Conservation (phyloP, 2,329 filamentous ascomycete species). For the Trichophyton rubrum region DNA sequence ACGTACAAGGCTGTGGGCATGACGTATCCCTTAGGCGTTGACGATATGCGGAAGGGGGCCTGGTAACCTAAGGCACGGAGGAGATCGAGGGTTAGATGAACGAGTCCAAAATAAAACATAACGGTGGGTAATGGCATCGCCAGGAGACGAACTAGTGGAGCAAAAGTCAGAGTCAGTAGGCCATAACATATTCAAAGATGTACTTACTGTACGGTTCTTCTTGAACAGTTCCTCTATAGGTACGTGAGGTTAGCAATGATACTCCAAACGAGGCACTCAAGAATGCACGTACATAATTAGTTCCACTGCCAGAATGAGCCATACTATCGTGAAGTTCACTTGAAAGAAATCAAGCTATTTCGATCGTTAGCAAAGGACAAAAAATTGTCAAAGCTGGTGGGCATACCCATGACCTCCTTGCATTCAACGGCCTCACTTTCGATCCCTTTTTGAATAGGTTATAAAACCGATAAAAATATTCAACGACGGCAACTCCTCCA, state of each 20-base stretch:
- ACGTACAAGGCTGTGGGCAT: constrained; percentile 52
- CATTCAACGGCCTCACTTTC: constrained; percentile 29
- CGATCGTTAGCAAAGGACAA: constrained; percentile 2
- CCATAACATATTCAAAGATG: not conserved
- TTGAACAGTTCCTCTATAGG: constrained; percentile 29
- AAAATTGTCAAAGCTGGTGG: not conserved
- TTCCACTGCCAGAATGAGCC: constrained; percentile 32
- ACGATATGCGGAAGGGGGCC: constrained; percentile 52
- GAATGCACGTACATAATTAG: constrained; percentile 28
- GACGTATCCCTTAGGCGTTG: constrained; percentile 45
- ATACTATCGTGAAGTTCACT: constrained; percentile 35
- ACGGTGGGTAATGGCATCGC: constrained; percentile 35
- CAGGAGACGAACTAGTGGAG: constrained; percentile 27
- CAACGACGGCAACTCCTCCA: constrained; percentile 32
- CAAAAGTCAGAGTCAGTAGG: constrained; percentile 4
- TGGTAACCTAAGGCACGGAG: constrained; percentile 31
- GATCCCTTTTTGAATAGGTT: constrained; percentile 29
- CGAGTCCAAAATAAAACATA: constrained; percentile 35
- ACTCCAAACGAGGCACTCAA: not conserved
- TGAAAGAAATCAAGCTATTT: constrained; percentile 34
- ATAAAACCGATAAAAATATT: constrained; percentile 33
- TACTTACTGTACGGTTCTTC: constrained; percentile 28
- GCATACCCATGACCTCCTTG: constrained; percentile 32
- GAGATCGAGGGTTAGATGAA: constrained; percentile 31
- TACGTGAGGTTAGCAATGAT: not conserved